A percentile compares a stretch with the other conserved stretches of the same genome.
Evolutionary conservation across 1,284 basidiomycete species (phyloP).

Genomic region (Ustilago sp.): DNA sequence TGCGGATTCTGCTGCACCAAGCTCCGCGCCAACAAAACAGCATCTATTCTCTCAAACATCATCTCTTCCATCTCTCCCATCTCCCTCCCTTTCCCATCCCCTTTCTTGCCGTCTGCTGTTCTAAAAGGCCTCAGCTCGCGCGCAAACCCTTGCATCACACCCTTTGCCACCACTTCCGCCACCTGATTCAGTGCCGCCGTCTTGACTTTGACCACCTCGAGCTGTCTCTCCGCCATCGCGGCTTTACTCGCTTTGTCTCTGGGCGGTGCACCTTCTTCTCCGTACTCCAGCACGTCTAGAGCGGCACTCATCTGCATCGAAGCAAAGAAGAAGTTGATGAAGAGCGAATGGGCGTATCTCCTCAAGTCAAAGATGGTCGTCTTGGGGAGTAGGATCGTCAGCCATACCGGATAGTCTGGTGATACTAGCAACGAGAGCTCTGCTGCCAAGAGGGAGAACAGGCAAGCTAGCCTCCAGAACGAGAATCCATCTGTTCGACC

Average conservation of each 20-base stretch:
- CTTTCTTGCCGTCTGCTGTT: not conserved
- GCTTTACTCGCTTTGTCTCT: conserved; percentile 1
- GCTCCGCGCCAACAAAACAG: conserved; percentile 25
- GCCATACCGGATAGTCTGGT: conserved; percentile 66
- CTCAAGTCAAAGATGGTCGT: conserved; percentile 80
- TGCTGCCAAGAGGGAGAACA: conserved; percentile 47
- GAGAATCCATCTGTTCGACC: conserved; percentile 72
- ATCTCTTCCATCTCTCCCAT: conserved; percentile 21
- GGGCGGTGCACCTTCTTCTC: conserved; percentile 17
- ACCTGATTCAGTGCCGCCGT: conserved; percentile 4
- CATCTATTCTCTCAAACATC: conserved; percentile 22
- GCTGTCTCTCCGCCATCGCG: conserved; percentile 3
- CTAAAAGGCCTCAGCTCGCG: conserved; percentile 18
- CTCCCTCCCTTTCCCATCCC: conserved; percentile 6
- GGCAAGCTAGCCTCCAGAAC: conserved; percentile 39
- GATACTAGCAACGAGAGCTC: conserved; percentile 64
- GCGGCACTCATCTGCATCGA: conserved; percentile 77
- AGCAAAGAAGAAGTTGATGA: conserved; percentile 79
- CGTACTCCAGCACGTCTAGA: conserved; percentile 42
- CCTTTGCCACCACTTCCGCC: conserved; percentile 1
- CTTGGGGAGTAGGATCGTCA: conserved; percentile 75
- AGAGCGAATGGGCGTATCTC: conserved; percentile 80
- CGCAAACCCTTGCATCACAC: conserved; percentile 11
- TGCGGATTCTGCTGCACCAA: conserved; percentile 26
- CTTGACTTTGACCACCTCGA: conserved; percentile 17